Evolutionary conservation across 2,329 filamentous ascomycete genomes (phyloP).

Genomic region (Apiospora arundinis): DNA sequence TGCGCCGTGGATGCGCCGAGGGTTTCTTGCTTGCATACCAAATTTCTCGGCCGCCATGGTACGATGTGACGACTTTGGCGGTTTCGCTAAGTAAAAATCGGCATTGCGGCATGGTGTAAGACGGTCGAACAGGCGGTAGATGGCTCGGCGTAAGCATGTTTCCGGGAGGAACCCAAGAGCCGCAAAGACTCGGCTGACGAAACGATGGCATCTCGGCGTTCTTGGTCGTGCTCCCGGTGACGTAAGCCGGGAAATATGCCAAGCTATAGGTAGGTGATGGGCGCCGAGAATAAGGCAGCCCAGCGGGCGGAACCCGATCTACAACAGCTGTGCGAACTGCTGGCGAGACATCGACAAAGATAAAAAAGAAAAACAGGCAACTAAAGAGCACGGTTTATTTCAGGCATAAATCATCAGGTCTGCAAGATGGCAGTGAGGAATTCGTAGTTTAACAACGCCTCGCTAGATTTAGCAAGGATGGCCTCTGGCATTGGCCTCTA

Average conservation of each 20-base stretch:
- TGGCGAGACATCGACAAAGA: background rate
- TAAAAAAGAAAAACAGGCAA: background rate
- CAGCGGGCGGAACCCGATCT: background rate
- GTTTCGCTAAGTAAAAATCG: background rate
- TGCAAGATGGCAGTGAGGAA: no score
- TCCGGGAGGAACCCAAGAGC: background rate
- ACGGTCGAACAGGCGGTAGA: background rate
- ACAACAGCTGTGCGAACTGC: background rate
- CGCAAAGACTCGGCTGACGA: conserved; percentile 12
- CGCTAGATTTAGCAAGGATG: no score
- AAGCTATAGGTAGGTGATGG: background rate
- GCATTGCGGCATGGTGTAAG: conserved; percentile 14
- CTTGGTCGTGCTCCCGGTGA: conserved; percentile 1
- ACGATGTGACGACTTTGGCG: conserved; percentile 6
- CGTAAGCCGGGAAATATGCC: conserved; percentile 6
- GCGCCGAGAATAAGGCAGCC: background rate
- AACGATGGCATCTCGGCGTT: conserved; percentile 10
- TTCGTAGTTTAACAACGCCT: background rate
- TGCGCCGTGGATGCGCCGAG: conserved; percentile 15
- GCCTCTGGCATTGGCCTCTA: background rate
- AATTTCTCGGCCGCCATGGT: background rate
- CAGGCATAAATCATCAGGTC: background rate
- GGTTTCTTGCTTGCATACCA: background rate
- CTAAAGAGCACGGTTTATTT: no score
- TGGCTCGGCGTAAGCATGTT: background rate